Base-by-base conservation (phyloP, 805 yeast genomes). In the Candida chilensis region DNA sequence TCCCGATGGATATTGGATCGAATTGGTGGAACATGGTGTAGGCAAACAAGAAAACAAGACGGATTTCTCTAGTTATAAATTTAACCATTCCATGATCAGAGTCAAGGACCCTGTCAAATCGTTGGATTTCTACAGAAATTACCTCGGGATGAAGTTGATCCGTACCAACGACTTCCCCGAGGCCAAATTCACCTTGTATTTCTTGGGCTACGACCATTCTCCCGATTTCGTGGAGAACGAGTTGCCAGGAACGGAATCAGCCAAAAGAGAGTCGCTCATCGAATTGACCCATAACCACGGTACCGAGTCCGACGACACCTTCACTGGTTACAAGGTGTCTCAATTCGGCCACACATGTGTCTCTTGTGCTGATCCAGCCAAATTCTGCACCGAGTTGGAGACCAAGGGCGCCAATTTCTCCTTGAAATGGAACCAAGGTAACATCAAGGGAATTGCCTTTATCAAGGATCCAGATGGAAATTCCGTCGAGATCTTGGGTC, bases 221-320 rank as follows among this genome's bases (percentile, higher is more conserved):
- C 44, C 60, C 8, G 50, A 44, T 8, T 64, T 57, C 44, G 48
- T 59, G 41, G 77, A 68, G 33, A 48, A 54, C 26, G 45, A 61
- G 20, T 57, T 64, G 33, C 40, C 49, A 4, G 44, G 33, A 20
- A 39, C 32, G 3, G 41, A 44, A 3, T 68, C 63, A 40, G 52
- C 67, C 5, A 30, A 41, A 30, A 59, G 76, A 36, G 86, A 84
- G 50, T 78, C 90, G 14, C 57, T 92, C 9, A 54, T 92, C 32
- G 98, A 92, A 58, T 67, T 92, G 49, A 90, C 97, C 28, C 90
- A 86, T 60, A 92, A 92, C 61, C 90, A 86, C 79, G 98, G 97
- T 15, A 85, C 96, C 15, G 98, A 92, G 51, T 47, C 59, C 14
- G 95, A 90, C 37, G 66, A 69, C 12, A 65, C 68, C 4, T 84